Conservation (phyloP, 768 basidiomycete genomes). For the Amanita jacksonii region DNA sequence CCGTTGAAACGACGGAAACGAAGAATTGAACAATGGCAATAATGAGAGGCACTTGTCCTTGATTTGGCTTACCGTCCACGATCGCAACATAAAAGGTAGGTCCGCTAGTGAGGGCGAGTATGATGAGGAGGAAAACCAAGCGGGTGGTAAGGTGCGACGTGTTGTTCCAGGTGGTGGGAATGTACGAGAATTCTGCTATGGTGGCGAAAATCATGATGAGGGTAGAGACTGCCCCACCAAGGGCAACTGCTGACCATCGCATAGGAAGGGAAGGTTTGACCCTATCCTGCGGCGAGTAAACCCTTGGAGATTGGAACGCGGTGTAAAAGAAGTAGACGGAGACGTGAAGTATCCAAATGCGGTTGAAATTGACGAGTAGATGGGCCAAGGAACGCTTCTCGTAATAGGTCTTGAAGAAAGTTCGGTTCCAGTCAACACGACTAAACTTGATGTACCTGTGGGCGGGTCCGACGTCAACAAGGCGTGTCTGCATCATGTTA, state of each 20-base stretch:
- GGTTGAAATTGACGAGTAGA: conserved; percentile 97
- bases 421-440: conserved; percentile 86
- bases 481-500: conserved; percentile 52
- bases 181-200: conserved; percentile 90
- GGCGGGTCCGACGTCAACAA: conserved; percentile 84
- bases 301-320: conserved; percentile 89
- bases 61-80: conserved; percentile 56
- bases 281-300: conserved; percentile 70
- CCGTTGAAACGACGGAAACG: conserved; percentile 74
- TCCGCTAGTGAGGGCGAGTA: conserved; percentile 85
- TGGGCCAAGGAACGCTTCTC: conserved; percentile 93
- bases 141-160: conserved; percentile 94
- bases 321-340: conserved; percentile 96
- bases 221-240: conserved; percentile 94
- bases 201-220: conserved; percentile 92
- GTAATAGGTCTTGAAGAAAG: conserved; percentile 98
- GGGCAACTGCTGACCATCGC: conserved; percentile 90
- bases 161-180: conserved; percentile 98
- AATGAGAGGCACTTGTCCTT: conserved; percentile 73
- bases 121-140: conserved; percentile 82
- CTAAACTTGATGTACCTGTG: conserved; percentile 92
- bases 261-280: conserved; percentile 71
- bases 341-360: conserved; percentile 95
- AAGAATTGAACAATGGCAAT: conserved; percentile 91
- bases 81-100: conserved; percentile 91